Evolutionary conservation across 176 grass and related monocot genomes (phyloP), one percentile per base, ranked within the genome.

Genomic region (Neostapfia colusana): DNA sequence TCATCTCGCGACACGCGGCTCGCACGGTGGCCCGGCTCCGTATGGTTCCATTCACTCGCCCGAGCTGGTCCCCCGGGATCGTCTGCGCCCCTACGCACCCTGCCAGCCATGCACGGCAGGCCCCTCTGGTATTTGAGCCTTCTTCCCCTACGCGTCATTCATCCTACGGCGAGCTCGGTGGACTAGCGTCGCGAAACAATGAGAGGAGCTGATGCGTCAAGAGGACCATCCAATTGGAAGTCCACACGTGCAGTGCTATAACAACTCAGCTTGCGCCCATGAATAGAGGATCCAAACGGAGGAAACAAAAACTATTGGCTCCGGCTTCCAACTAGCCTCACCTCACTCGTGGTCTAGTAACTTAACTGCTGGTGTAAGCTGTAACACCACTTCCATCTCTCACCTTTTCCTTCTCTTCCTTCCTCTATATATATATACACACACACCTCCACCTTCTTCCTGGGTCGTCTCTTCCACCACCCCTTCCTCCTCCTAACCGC

Each of bases 1-100:
- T 83, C 86, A 88, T 78, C 82, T 27, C 16, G 41, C 24, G 70
- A 81, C 92, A 88, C 92, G 92, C 84, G 14, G 68, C 27, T 10
- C 40, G 12, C 48, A 56, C 36, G 21, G n/a, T 76, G 81, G 63
- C 49, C 43, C 13, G 25, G 14, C 15, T 36, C 66, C 39, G 18
- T 38, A 49, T 48, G 78, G 81, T 18, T 72, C 66, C 69, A 7
- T 75, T 58, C 84, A 51, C 80, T 27, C 17, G 79, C 28, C 13
- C 65, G 5, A 18, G 63, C 70, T 80, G 78, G 54, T 4, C 38
- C 38, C 54, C 24, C 24, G 11, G 64, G 84, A 81, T 86, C 10
- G 20, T 86, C 78, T 81, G 27, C 38, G 2, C 14, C 39, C 14
- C 39, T 8, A 18, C 44, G 35, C 78, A 15, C 38, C 64, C 78